Evolutionary conservation across 2,329 filamentous ascomycete genomes (phyloP).

Genomic region (Cladosporium velox): DNA sequence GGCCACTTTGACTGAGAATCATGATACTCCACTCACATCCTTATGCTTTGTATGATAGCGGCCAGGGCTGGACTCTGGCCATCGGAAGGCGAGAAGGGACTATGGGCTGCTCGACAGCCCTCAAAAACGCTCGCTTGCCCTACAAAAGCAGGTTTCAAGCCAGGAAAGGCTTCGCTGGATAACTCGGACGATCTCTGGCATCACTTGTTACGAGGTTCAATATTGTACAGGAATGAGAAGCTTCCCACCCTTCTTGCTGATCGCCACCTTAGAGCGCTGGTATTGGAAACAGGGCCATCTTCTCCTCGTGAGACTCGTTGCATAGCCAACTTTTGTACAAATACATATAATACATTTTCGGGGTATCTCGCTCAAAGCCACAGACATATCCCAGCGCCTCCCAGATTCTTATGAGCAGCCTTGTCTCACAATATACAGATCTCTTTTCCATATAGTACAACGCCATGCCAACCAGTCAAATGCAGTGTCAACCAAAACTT

Average conservation of each 20-base stretch:
- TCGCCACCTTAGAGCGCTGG: not conserved
- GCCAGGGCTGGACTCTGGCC: not conserved
- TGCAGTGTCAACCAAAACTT: not conserved
- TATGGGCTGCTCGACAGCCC: not conserved
- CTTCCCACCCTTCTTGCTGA: not conserved
- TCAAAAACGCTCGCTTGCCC: not conserved
- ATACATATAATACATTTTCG: slow-evolving; percentile 7
- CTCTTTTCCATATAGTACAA: not conserved
- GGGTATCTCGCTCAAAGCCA: slow-evolving; percentile 10
- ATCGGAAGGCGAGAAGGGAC: not conserved
- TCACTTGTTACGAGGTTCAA: not conserved
- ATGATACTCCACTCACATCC: not conserved
- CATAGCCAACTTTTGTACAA: slow-evolving; percentile 1
- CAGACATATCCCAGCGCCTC: not conserved
- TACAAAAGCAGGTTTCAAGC: not conserved
- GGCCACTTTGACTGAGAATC: not conserved
- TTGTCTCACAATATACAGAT: not conserved
- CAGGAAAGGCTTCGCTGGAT: not conserved
- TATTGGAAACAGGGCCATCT: not conserved
- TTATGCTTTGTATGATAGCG: not conserved
- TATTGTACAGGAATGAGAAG: not conserved
- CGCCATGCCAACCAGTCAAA: not conserved
- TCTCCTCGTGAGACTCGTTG: not conserved
- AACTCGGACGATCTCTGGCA: not conserved
- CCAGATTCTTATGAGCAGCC: not conserved